Conservation (phyloP, 2,329 filamentous ascomycete genomes). For the Talaromyces sp. region DNA sequence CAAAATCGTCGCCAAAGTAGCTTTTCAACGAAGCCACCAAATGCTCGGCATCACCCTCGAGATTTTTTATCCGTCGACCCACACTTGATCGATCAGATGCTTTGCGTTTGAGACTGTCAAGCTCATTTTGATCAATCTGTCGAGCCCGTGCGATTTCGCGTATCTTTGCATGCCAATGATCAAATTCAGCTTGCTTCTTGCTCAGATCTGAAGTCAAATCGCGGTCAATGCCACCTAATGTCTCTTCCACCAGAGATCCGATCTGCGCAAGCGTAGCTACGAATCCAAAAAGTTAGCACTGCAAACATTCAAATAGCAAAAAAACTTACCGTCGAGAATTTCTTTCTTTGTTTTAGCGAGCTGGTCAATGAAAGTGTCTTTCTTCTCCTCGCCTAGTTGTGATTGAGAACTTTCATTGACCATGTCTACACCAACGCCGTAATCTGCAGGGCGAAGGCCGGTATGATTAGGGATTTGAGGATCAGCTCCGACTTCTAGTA, state of each 20-base stretch:
- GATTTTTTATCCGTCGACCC: conserved; percentile 71
- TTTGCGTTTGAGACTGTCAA: conserved; percentile 68
- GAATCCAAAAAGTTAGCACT: conserved; percentile 33
- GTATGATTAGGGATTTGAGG: conserved; percentile 88
- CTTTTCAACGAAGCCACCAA: conserved; percentile 57
- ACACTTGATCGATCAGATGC: conserved; percentile 62
- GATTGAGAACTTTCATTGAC: conserved; percentile 47
- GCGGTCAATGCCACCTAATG: conserved; percentile 73
- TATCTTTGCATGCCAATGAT: conserved; percentile 75
- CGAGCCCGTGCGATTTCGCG: conserved; percentile 76
- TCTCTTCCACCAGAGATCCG: conserved; percentile 69
- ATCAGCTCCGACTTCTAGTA: conserved; percentile 91
- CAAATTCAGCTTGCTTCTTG: conserved; percentile 77
- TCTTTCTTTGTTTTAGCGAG: conserved; percentile 46
- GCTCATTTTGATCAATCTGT: conserved; percentile 68
- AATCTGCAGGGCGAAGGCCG: conserved; percentile 85
- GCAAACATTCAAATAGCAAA: neutral
- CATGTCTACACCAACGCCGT: conserved; percentile 76
- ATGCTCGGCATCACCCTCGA: conserved; percentile 69
- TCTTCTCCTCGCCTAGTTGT: conserved; percentile 46
- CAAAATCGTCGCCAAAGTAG: conserved; percentile 45
- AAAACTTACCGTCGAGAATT: conserved; percentile 42
- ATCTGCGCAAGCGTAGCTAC: conserved; percentile 40
- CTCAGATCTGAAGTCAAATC: conserved; percentile 78
- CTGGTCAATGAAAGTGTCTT: conserved; percentile 42